A percentile compares a stretch with the other conserved stretches of the same genome.
Evolutionary conservation across 2,329 filamentous ascomycete genomes (phyloP).

Genomic region (Verticillium isaacii): DNA sequence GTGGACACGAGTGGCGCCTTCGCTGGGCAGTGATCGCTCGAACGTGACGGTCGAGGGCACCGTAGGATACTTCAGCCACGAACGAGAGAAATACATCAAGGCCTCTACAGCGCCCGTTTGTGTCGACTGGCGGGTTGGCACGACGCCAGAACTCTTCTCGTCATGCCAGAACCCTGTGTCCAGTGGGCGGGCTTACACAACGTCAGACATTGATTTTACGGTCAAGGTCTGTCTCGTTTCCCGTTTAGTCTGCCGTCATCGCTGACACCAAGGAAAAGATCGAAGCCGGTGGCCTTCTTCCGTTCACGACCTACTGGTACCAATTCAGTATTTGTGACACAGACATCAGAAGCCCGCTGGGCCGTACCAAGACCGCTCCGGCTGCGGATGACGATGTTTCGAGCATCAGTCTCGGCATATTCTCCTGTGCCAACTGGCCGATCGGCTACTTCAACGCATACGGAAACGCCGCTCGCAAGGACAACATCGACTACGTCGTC

Average conservation of each 20-base stretch:
- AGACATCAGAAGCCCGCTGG: slow-evolving; percentile 55
- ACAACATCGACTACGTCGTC: slow-evolving; percentile 55
- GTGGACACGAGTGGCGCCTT: slow-evolving; percentile 43
- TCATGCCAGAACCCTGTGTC: slow-evolving; percentile 40
- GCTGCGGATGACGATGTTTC: slow-evolving; percentile 48
- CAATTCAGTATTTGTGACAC: slow-evolving; percentile 66
- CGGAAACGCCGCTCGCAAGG: slow-evolving; percentile 54
- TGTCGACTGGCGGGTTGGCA: slow-evolving; percentile 57
- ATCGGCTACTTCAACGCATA: slow-evolving; percentile 56
- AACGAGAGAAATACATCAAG: slow-evolving; percentile 41
- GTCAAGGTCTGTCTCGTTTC: slow-evolving; percentile 43
- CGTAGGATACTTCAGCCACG: slow-evolving; percentile 39
- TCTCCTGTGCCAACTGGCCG: slow-evolving; percentile 67
- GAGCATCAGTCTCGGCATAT: slow-evolving; percentile 60
- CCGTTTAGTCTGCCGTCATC: neutral
- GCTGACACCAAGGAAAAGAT: slow-evolving; percentile 21
- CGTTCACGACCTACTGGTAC: slow-evolving; percentile 64
- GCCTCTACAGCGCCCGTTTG: slow-evolving; percentile 53
- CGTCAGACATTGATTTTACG: slow-evolving; percentile 70
- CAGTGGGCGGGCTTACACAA: slow-evolving; percentile 61
- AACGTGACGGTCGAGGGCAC: slow-evolving; percentile 37
- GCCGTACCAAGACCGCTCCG: slow-evolving; percentile 57
- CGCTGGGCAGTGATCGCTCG: slow-evolving; percentile 38
- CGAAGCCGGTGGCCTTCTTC: slow-evolving; percentile 56
- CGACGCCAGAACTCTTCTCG: slow-evolving; percentile 12